Evolutionary conservation across 2,329 filamentous ascomycete species (phyloP).

Genomic region (Colletotrichum sp.): DNA sequence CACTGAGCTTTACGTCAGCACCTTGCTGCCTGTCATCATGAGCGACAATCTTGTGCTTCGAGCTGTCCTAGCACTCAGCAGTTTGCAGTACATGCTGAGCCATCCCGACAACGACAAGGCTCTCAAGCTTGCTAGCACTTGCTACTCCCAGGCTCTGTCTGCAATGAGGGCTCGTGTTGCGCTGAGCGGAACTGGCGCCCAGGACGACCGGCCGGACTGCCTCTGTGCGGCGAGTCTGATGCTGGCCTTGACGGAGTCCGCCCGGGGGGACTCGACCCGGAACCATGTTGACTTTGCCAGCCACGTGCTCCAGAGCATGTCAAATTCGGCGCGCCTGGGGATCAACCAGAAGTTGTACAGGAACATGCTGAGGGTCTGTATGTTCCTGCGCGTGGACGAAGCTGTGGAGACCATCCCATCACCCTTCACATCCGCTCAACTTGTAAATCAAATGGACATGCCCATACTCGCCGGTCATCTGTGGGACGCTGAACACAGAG

Average conservation of each 20-base stretch:
- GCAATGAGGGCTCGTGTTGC: background rate
- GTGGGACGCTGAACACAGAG: background rate
- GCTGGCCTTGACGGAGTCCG: background rate
- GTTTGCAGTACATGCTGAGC: background rate
- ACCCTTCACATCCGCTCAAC: background rate
- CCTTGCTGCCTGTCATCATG: background rate
- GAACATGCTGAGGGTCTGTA: background rate
- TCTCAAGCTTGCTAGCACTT: background rate
- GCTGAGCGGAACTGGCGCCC: rapidly evolving
- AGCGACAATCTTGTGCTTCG: background rate
- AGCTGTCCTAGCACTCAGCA: background rate
- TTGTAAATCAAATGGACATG: background rate
- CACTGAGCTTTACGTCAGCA: background rate
- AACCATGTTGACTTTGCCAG: background rate
- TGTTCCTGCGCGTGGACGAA: background rate
- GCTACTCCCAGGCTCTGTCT: background rate
- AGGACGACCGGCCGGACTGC: background rate
- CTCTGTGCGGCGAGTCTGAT: background rate
- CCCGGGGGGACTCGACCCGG: background rate
- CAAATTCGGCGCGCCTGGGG: background rate
- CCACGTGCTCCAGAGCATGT: background rate
- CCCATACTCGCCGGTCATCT: background rate
- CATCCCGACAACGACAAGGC: background rate
- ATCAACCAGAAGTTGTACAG: background rate
- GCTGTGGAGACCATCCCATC: background rate